These are phyloP conservation scores for Amanita jacksonii DNA, from an alignment of 768 basidiomycete species.

Conservation along the genomic window DNA sequence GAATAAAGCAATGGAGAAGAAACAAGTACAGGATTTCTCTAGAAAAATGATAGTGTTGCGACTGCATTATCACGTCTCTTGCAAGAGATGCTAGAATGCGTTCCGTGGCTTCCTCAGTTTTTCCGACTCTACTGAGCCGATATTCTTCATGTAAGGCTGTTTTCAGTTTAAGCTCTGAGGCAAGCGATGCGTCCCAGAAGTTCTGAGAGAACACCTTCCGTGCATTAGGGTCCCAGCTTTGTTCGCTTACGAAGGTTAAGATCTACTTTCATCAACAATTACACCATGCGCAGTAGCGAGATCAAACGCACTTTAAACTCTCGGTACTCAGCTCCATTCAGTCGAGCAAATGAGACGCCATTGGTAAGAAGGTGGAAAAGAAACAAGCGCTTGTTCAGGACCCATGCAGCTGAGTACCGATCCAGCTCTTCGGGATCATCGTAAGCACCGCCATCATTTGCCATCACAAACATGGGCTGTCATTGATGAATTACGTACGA, in stretches of 20 bases:
- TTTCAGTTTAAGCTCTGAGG: background rate
- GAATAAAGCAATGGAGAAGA: constrained; percentile 16
- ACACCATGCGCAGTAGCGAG: background rate
- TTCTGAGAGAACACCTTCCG: constrained; percentile 3
- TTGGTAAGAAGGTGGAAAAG: constrained; percentile 38
- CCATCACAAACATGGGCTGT: constrained; percentile 62
- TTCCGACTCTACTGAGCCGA: background rate
- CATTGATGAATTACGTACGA: background rate
- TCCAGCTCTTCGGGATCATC: background rate
- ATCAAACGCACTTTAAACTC: constrained; percentile 45
- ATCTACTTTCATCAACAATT: constrained; percentile 32
- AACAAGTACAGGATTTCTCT: constrained; percentile 14
- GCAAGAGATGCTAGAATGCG: background rate
- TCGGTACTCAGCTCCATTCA: constrained; percentile 47
- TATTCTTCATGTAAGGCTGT: background rate
- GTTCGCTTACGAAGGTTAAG: constrained; percentile 47
- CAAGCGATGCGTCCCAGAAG: constrained; percentile 5
- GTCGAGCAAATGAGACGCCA: constrained; percentile 39
- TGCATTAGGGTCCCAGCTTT: constrained; percentile 7
- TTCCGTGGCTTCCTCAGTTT: background rate
- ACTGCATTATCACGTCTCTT: background rate
- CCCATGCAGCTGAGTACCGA: constrained; percentile 14
- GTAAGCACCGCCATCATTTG: constrained; percentile 39
- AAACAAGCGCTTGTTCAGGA: constrained; percentile 40
- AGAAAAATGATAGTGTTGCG: constrained; percentile 8